These are phyloP conservation scores for Fusarium napiforme DNA, from an alignment of 2,329 filamentous ascomycete genomes.

Conservation along the genomic window DNA sequence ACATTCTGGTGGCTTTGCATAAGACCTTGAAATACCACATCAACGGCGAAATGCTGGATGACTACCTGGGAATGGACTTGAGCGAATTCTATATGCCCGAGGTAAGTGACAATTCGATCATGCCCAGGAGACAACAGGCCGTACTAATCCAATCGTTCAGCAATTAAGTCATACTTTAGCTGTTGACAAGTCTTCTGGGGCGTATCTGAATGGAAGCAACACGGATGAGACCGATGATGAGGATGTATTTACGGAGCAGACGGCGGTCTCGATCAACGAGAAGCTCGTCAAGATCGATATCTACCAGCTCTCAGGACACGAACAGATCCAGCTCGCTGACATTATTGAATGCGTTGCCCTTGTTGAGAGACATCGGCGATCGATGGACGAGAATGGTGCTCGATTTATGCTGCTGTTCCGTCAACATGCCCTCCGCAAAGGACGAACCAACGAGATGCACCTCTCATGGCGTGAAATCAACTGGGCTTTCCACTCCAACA, in stretches of 20 bases:
- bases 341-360: constrained; percentile 86
- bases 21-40: constrained; percentile 84
- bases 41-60: constrained; percentile 82
- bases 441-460: constrained; percentile 70
- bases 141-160: constrained; percentile 26
- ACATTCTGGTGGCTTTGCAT: constrained; percentile 77
- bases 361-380: constrained; percentile 86
- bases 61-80: constrained; percentile 75
- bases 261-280: constrained; percentile 77
- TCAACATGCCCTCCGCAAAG: constrained; percentile 78
- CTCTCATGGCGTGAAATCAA: constrained; percentile 84
- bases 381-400: constrained; percentile 89
- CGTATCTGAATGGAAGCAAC: constrained; percentile 52
- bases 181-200: constrained; percentile 47
- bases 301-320: constrained; percentile 82
- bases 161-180: constrained; percentile 23
- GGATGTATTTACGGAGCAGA: constrained; percentile 75
- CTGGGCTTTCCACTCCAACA: constrained; percentile 85
- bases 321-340: constrained; percentile 86
- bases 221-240: constrained; percentile 63
- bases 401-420: constrained; percentile 90
- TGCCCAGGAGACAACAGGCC: neutral
- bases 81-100: constrained; percentile 64
- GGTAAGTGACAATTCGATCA: constrained; percentile 30
- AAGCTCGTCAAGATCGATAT: constrained; percentile 80